Base-by-base conservation (phyloP, 345 rosid genomes). In the Lepidium aucheri region DNA sequence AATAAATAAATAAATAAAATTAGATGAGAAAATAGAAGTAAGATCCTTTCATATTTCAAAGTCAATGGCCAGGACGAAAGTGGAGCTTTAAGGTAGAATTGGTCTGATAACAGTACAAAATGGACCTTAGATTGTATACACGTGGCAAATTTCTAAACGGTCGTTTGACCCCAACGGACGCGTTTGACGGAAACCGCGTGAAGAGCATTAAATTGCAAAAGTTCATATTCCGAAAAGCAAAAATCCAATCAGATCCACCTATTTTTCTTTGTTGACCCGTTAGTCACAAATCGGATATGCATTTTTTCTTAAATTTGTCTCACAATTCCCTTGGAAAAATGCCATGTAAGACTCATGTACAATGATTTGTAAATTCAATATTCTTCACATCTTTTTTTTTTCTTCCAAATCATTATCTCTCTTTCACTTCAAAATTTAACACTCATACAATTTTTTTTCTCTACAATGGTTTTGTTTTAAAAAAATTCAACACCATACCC, bases 101-200 rank as follows among this genome's bases (percentile, higher is more conserved):
- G 9, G 40, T 5, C 13, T 5, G 9, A 15, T 5, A 14, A 56
- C 38, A 60, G 24, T 40, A 49, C 45, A 52, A 43, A 28, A 4
- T 35, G 32, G 56, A 44, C 45, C 14, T 35, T 18, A 7, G 12
- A 50, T 33, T 0, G 3, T 14, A 3, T 8, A 34, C 28, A 65
- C 54, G 54, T 72, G 76, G 72, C 55, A 35, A 17, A 33, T 8
- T 26, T 16, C 0, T 14, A 0, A 51, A 24, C 26, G 67, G 54
- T 57, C 0, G 1, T 40, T 47, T 64, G 65, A 72, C 65, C 36
- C 54, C 39, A 32, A 32, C 53, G 59, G 41, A 40, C 54, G 55
- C 62, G 39, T 73, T 65, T 65, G 62, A 59, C 55, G 42, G 67
- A 66, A 66, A 60, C 72, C 68, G 77, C 56, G 72, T 73, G 7